A percentile compares a stretch with the other conserved stretches of the same genome.
These are phyloP conservation scores for Alternaria burnsii DNA, from an alignment of 2,329 filamentous ascomycete species.

Conservation along the genomic window DNA sequence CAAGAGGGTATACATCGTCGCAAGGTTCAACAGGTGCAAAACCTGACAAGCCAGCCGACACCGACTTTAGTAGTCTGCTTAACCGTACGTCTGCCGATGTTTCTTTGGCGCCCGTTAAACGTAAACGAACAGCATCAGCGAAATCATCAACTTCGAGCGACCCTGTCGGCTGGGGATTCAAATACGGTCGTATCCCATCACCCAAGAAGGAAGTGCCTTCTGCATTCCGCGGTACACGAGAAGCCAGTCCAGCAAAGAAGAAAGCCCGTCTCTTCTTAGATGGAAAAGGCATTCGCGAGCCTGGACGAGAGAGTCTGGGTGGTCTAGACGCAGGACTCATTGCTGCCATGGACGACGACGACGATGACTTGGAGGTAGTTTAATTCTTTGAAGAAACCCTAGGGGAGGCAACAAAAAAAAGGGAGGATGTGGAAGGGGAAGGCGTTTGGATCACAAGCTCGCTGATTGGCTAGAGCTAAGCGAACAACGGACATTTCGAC, in stretches of 20 bases:
- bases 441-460: constrained; percentile 28
- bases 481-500: constrained; percentile 36
- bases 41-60: constrained; percentile 26
- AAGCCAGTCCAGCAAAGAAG: constrained; percentile 56
- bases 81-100: constrained; percentile 54
- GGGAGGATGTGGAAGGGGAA: constrained; percentile 7
- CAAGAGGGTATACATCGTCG: constrained; percentile 25
- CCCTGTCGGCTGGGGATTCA: constrained; percentile 60
- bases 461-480: constrained; percentile 45
- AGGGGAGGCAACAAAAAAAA: constrained; percentile 9
- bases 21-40: constrained; percentile 25
- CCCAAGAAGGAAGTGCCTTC: constrained; percentile 40
- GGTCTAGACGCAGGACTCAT: constrained; percentile 46
- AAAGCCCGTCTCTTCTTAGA: constrained; percentile 58
- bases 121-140: constrained; percentile 48
- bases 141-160: constrained; percentile 41
- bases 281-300: constrained; percentile 59
- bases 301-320: constrained; percentile 57
- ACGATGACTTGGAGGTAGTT: constrained; percentile 61
- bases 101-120: constrained; percentile 55
- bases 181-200: constrained; percentile 50
- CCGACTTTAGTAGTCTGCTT: constrained; percentile 55
- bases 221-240: constrained; percentile 39
- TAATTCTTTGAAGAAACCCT: constrained; percentile 43
- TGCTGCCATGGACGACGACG: constrained; percentile 53